phyloP scores from a whole-genome alignment of 495 filamentous ascomycete genomes.

The Neurospora pannonica region DNA sequence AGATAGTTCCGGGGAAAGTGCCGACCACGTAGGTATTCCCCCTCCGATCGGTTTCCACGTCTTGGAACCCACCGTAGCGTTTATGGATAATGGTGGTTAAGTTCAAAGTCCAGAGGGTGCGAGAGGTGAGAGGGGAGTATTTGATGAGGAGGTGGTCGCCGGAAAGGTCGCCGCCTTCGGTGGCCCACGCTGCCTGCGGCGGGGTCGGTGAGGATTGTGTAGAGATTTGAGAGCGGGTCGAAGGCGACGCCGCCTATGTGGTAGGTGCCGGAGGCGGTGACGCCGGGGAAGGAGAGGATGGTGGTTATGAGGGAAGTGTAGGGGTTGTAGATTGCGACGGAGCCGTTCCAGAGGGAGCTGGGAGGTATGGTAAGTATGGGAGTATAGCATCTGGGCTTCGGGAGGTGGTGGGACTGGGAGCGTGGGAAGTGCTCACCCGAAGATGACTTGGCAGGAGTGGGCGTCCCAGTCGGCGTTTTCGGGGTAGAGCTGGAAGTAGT shows the following conservation, averaged over 20 bases:
- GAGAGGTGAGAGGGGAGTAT: constrained; percentile 6
- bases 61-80: constrained; percentile 23
- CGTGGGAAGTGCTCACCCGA: constrained; percentile 9
- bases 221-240: constrained; percentile 18
- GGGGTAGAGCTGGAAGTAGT: constrained; percentile 26
- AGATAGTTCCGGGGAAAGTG: constrained; percentile 21
- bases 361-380: not conserved
- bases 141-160: constrained; percentile 23
- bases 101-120: constrained; percentile 20
- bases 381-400: not conserved
- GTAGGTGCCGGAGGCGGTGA: constrained; percentile 16
- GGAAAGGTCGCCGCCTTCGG: constrained; percentile 16
- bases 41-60: constrained; percentile 21
- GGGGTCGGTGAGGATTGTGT: constrained; percentile 25
- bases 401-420: not conserved
- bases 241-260: constrained; percentile 29
- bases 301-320: constrained; percentile 14
- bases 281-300: constrained; percentile 18
- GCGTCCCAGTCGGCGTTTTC: constrained; percentile 29
- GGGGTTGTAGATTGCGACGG: constrained; percentile 23
- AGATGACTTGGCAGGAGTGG: constrained; percentile 18
- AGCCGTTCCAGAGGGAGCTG: constrained; percentile 15
- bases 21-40: constrained; percentile 28
- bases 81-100: constrained; percentile 15
- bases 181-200: constrained; percentile 15